Conservation (phyloP, 1,139 yeast species). For the Pichia sp. region DNA sequence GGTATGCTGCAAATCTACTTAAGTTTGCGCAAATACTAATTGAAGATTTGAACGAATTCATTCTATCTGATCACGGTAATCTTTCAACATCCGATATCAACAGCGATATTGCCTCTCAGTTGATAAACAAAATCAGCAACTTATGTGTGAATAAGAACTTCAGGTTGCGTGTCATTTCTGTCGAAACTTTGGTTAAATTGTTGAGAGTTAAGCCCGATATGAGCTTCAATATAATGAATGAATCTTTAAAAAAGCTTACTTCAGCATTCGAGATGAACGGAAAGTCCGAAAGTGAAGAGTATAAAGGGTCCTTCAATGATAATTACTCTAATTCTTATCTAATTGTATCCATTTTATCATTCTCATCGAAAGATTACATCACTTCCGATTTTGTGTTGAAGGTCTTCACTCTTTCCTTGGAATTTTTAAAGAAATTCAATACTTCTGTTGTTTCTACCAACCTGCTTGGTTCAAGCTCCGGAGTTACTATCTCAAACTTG, state of each 20-base stretch:
- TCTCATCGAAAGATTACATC: conserved; percentile 29
- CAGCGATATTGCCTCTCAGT: conserved; percentile 27
- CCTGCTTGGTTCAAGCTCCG: conserved; percentile 35
- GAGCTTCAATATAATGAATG: conserved; percentile 30
- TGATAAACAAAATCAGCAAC: conserved; percentile 28
- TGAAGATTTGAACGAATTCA: conserved; percentile 29
- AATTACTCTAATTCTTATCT: conserved; percentile 31
- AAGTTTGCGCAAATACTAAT: conserved; percentile 28
- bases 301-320: conserved; percentile 24
- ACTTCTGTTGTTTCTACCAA: conserved; percentile 32
- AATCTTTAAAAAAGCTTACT: conserved; percentile 34
- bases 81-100: conserved; percentile 19
- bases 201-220: conserved; percentile 31
- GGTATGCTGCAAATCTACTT: conserved; percentile 27
- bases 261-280: conserved; percentile 27
- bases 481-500: conserved; percentile 37
- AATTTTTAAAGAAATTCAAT: conserved; percentile 36
- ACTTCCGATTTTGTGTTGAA: conserved; percentile 36
- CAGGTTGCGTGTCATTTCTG: conserved; percentile 36
- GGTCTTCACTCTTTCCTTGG: conserved; percentile 32
- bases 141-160: conserved; percentile 35
- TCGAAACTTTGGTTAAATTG: conserved; percentile 30
- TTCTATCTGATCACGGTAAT: conserved; percentile 30
- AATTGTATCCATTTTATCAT: conserved; percentile 29
- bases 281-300: conserved; percentile 24